Conservation (phyloP, 2,329 filamentous ascomycete genomes). For the Monilinia fructicola region DNA sequence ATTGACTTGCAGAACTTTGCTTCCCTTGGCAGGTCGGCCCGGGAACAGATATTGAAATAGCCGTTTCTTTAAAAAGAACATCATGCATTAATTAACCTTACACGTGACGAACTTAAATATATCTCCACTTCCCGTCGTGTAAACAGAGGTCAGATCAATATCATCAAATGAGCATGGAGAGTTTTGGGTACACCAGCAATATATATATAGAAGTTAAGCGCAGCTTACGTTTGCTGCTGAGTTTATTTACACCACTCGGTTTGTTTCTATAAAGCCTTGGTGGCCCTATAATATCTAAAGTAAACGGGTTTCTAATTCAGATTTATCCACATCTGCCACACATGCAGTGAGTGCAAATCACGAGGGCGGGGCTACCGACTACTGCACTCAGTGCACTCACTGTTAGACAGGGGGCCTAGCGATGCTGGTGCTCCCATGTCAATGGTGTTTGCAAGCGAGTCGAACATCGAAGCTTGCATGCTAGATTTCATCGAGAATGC, state of each 20-base stretch:
- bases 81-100: not conserved
- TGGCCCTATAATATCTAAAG: not conserved
- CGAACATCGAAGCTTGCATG: not conserved
- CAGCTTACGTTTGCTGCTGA: not conserved
- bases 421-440: not conserved
- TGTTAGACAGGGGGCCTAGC: not conserved
- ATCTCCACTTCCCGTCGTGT: not conserved
- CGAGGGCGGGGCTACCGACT: not conserved
- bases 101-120: not conserved
- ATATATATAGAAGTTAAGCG: not conserved
- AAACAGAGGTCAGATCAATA: not conserved
- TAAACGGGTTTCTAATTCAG: not conserved
- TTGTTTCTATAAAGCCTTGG: not conserved
- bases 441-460: not conserved
- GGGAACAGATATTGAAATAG: not conserved
- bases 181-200: not conserved
- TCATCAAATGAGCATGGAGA: not conserved
- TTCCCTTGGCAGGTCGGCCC: conserved; percentile 10
- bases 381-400: not conserved
- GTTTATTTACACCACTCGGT: not conserved
- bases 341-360: no score
- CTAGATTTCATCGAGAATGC: not conserved
- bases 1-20: conserved; percentile 11
- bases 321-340: not conserved
- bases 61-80: not conserved